phyloP scores from a whole-genome alignment of 2,329 filamentous ascomycete species.

The Byssochlamys sp. region DNA sequence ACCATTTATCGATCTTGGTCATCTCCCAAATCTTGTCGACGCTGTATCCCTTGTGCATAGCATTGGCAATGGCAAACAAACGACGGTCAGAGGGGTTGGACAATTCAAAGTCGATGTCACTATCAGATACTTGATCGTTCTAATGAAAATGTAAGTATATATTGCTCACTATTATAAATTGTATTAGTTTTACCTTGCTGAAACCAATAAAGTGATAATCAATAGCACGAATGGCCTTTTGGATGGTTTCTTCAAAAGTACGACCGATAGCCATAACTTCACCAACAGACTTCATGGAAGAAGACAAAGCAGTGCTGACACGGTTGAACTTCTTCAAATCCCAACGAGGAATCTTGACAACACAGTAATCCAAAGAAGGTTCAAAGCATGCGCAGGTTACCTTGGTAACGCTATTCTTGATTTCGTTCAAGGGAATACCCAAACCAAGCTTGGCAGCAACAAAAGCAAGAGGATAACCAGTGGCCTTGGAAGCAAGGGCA shows the following conservation, averaged over 20 bases:
- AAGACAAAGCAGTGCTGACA: conserved; percentile 86
- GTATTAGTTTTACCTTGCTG: no score
- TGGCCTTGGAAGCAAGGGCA: conserved; percentile 90
- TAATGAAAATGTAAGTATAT: no score
- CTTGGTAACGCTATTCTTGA: conserved; percentile 91
- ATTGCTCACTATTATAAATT: no score
- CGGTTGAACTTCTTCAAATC: conserved; percentile 98
- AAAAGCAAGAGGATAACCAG: conserved; percentile 89
- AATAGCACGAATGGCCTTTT: conserved; percentile 91
- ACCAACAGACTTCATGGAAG: conserved; percentile 98
- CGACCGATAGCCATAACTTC: conserved; percentile 98
- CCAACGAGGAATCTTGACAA: conserved; percentile 98
- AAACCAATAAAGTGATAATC: conserved; percentile 94
- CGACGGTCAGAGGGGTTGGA: conserved; percentile 89
- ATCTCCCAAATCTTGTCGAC: conserved; percentile 97
- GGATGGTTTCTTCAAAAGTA: conserved; percentile 95
- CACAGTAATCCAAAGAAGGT: conserved; percentile 92
- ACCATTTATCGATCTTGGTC: conserved; percentile 99
- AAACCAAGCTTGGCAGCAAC: conserved; percentile 94
- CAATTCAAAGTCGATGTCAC: no score
- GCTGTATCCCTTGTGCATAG: conserved; percentile 86
- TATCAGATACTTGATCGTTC: no score
- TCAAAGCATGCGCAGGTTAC: conserved; percentile 96
- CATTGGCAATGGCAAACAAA: conserved; percentile 93
- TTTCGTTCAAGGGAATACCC: conserved; percentile 88